phyloP scores from a whole-genome alignment of 805 yeast genomes.

The Saccharomycopsis vini region DNA sequence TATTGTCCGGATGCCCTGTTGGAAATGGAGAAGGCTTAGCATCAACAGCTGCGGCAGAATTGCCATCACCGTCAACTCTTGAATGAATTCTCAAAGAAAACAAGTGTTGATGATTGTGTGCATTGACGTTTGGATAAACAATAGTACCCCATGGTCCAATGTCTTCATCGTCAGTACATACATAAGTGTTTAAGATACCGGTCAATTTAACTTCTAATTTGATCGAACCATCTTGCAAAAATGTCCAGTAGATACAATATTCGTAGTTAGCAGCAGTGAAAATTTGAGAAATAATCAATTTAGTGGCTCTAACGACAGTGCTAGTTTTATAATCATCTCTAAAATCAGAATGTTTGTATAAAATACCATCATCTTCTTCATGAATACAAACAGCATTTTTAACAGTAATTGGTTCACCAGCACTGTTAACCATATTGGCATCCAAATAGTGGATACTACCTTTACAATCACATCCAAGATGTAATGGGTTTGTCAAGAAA shows the following conservation, averaged over 20 bases:
- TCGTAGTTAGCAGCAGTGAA: conserved; percentile 85
- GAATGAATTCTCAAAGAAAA: conserved; percentile 74
- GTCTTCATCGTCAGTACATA: conserved; percentile 44
- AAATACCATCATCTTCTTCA: conserved; percentile 76
- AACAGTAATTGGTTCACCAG: conserved; percentile 61
- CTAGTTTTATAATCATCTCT: conserved; percentile 72
- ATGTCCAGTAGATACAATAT: conserved; percentile 75
- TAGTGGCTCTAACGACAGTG: conserved; percentile 66
- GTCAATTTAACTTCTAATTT: conserved; percentile 72
- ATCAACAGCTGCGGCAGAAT: conserved; percentile 62
- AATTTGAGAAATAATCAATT: conserved; percentile 66
- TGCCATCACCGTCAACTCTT: conserved; percentile 71
- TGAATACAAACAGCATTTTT: conserved; percentile 78
- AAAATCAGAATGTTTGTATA: conserved; percentile 77
- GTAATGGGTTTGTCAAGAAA: conserved; percentile 69
- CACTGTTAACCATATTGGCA: conserved; percentile 61
- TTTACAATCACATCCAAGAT: conserved; percentile 78
- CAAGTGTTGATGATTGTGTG: conserved; percentile 82
- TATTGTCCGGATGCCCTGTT: conserved; percentile 58
- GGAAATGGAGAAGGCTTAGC: conserved; percentile 51
- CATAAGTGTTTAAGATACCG: conserved; percentile 72
- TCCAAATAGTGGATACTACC: conserved; percentile 79
- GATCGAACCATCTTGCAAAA: conserved; percentile 78
- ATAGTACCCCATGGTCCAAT: conserved; percentile 72
- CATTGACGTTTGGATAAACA: conserved; percentile 73